Base-by-base conservation (phyloP, 768 basidiomycete species). In the Leucosporidium creatinivorum region DNA sequence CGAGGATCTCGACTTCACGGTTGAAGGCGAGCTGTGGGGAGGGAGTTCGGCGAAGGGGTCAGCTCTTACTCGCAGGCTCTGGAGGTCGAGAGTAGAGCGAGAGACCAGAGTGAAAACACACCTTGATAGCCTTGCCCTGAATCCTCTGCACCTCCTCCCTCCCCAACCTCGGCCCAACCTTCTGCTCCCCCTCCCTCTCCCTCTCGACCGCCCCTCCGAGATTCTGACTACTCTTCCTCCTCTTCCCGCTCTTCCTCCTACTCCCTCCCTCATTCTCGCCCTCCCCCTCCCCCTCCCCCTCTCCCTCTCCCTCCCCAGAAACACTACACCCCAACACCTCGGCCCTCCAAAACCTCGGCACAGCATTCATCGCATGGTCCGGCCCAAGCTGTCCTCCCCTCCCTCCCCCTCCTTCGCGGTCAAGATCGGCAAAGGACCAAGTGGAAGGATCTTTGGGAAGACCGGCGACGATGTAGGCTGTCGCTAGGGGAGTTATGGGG, bases 1-100 rank as follows among this genome's bases (percentile, higher is more conserved):
- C 91, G 76, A 97, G 89, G 64, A 97, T 87, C 77, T 93, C 91
- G 52, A 93, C 89, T 77, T 94, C 92, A 62, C 89, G 88, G 47
- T 89, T 86, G 78, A 93, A 93, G 12, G 91, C 91, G 55, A 93
- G 86, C 90, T 93, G 72, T 52, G 8, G 6, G n/a, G 15, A 17
- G 8, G 8, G 3, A 13, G 39, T 44, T 44, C 39, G 50, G 23
- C 47, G 60, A 9, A 33, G 65, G 50, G 49, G 60, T 69, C 52
- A 28, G 30, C 49, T 15, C 13, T 5, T n/a, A 21, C 51, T 68
- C 63, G 65, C 21, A 30, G 58, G 23, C 30, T 12, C 6, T 6
- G 39, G 39, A 28, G 26, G 21, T 21, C 51, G 44, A 47, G n/a
- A 56, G 51, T n/a, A n/a, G n/a, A n/a, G 33, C 33, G 33, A 10